These are phyloP conservation scores for Suillus ampliporus DNA, from an alignment of 768 basidiomycete genomes.

Conservation along the genomic window DNA sequence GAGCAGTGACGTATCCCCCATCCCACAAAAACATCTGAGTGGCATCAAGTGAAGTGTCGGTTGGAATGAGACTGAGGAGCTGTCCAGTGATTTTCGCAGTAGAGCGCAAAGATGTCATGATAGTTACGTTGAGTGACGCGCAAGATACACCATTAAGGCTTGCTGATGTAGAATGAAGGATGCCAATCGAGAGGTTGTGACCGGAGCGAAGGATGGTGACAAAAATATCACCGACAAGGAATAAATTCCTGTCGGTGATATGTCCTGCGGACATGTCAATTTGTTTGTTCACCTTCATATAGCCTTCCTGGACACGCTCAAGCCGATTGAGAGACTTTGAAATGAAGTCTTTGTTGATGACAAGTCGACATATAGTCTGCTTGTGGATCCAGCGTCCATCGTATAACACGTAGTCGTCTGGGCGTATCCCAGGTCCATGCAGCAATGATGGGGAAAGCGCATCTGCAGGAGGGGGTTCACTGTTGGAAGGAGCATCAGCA, in stretches of 20 bases:
- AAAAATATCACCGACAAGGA: background rate
- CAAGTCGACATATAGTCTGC: background rate
- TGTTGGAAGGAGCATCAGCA: background rate
- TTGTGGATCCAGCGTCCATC: slow-evolving; percentile 10
- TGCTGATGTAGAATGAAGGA: background rate
- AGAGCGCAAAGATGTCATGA: background rate
- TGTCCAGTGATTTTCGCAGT: background rate
- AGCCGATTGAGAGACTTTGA: background rate
- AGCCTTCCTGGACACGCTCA: background rate
- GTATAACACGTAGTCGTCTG: slow-evolving; percentile 1
- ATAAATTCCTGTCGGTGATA: background rate
- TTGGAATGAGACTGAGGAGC: background rate
- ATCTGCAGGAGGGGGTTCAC: background rate
- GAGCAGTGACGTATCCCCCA: background rate
- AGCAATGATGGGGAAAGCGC: too few species aligned
- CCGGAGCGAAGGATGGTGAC: background rate
- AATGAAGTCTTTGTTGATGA: slow-evolving; percentile 5
- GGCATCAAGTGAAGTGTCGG: background rate
- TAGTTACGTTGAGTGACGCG: background rate
- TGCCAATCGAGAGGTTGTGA: too few species aligned
- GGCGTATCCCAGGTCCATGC: background rate
- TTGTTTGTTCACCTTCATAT: background rate
- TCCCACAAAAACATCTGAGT: background rate
- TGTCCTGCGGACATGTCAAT: background rate
- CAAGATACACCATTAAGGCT: background rate